Evolutionary conservation across 345 rosid genomes (phyloP), one percentile per base, ranked within the genome.

Genomic region (Salix arbutifolia): DNA sequence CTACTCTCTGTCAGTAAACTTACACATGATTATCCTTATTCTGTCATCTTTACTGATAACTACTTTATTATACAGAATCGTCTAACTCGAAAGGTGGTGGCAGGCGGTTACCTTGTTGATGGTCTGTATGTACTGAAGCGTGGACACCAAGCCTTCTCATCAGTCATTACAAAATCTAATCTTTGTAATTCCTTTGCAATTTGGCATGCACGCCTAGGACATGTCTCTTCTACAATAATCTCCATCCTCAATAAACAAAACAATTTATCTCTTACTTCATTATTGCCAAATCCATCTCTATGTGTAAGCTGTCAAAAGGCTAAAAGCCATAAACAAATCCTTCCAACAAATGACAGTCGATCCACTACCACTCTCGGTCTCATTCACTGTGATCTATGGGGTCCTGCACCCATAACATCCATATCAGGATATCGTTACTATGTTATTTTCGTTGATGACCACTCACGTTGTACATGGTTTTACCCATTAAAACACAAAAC

Each of bases 1-100:
- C 6, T 72, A 6, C 12, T 78, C 0, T 78, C 69, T 19, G 0
- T 72, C 40, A 78, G 81, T 53, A 66, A 78, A 73, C 26, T 65
- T 37, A 78, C 61, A 0, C 0, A 8, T 37, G 62, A 76, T 61
- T 69, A 38, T 16, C 3, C 76, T 10, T n/a, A 35, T 0, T 10
- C 19, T 3, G 13, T 73, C 23, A 0, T n/a, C 1, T 73, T 58
- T 60, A n/a, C n/a, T 35, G 8, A 37, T 4, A 8, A 38, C 64
- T 1, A 16, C 6, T 74, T 61, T n/a, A 21, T 8, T 5, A 40
- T 46, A 65, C 42, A 40, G 13, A 31, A 74, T 28, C 25, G 38
- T 6, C 19, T 7, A 42, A 65, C 46, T 3, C 31, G 11, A 28
- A 13, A 25, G 12, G 12, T 58, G 31, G 31, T 58, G 68, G 67